Evolutionary conservation across 345 rosid genomes (phyloP).

Genomic region (Pistacia vera): DNA sequence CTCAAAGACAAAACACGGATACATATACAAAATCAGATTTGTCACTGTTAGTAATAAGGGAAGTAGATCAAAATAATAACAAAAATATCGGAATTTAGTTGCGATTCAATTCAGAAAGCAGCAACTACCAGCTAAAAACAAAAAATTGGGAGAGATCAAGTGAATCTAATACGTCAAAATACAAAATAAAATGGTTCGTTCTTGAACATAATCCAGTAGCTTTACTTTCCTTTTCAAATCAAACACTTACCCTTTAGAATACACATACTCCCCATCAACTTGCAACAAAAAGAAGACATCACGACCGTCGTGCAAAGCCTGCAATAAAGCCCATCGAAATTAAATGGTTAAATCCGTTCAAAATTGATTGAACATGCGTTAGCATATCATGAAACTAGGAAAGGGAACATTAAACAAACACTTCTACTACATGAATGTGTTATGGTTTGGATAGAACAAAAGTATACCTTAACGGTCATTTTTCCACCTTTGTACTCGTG

Average conservation of each 20-base stretch:
- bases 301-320: slow-evolving; percentile 96
- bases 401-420: background rate
- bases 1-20: background rate
- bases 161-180: slow-evolving; percentile 1
- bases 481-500: slow-evolving; percentile 71
- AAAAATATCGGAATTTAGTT: background rate
- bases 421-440: background rate
- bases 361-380: background rate
- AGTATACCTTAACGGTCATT: slow-evolving; percentile 83
- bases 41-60: background rate
- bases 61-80: slow-evolving; percentile 1
- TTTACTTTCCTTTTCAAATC: background rate
- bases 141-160: background rate
- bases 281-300: slow-evolving; percentile 79
- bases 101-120: background rate
- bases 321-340: slow-evolving; percentile 22
- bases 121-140: background rate
- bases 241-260: slow-evolving; percentile 70
- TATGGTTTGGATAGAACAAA: slow-evolving; percentile 2
- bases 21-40: background rate
- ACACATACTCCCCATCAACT: slow-evolving; percentile 83
- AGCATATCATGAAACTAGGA: background rate
- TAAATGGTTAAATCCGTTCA: background rate
- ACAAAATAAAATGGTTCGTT: background rate
- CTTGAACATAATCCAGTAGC: background rate